phyloP scores from a whole-genome alignment of 208 protist genomes.

The Wallacemonas sp. region DNA sequence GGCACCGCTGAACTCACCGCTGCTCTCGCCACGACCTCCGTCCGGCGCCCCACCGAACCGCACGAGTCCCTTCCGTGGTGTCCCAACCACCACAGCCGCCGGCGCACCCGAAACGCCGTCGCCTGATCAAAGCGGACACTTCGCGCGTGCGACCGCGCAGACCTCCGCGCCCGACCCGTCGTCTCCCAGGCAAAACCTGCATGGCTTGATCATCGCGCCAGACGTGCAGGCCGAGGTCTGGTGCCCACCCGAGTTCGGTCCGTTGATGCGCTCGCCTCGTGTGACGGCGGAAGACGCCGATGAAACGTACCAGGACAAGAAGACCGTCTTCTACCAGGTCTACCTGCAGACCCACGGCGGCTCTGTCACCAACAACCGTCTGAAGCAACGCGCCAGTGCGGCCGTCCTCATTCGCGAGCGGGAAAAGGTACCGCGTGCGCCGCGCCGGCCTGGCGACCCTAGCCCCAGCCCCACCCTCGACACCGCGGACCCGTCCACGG shows the following conservation, averaged over 20 bases:
- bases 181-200: no score
- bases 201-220: no score
- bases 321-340: constrained; percentile 10
- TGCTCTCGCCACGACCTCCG: no score
- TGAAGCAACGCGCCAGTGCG: constrained; percentile 4
- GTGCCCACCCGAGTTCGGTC: constrained; percentile 12
- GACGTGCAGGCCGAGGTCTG: neutral
- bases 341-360: constrained; percentile 11
- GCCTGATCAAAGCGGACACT: no score
- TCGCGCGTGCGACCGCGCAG: no score
- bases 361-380: neutral
- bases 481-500: neutral
- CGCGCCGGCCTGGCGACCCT: neutral
- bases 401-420: constrained; percentile 10
- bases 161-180: no score
- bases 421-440: neutral
- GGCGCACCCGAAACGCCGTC: no score
- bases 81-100: no score
- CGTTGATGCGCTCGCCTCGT: neutral
- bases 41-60: no score
- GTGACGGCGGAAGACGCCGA: neutral
- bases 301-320: constrained; percentile 1
- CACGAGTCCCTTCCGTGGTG: no score
- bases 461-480: neutral
- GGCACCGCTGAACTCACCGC: no score